phyloP scores from a whole-genome alignment of 2,329 filamentous ascomycete genomes.

The Parastagonospora avenae region DNA sequence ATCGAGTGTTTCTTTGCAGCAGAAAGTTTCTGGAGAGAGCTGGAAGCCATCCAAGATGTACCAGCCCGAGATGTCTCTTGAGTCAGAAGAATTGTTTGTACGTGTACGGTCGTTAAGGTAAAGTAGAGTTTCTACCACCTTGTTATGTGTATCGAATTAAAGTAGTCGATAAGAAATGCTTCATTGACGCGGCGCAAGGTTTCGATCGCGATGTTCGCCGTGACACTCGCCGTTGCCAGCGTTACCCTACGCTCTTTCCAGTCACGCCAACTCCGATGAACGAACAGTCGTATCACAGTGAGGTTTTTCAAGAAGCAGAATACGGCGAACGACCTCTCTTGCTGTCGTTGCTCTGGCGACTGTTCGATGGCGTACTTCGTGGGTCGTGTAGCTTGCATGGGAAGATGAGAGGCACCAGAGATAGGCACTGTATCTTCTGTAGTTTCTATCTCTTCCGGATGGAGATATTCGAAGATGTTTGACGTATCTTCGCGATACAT shows the following conservation, averaged over 20 bases:
- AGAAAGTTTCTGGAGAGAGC: no score
- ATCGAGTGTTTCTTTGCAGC: no score
- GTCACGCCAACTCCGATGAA: constrained; percentile 35
- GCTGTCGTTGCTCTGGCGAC: background rate
- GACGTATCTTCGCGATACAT: background rate
- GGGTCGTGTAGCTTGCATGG: background rate
- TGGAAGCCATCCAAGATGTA: no score
- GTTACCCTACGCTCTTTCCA: constrained; percentile 18
- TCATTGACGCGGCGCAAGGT: background rate
- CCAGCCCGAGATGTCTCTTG: no score
- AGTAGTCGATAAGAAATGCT: background rate
- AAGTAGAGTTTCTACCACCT: background rate
- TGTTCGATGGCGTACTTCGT: background rate
- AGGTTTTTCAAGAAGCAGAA: constrained; percentile 41
- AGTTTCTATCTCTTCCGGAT: background rate
- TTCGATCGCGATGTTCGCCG: background rate
- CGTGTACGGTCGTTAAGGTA: no score
- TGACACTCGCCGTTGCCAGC: background rate
- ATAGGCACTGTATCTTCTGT: background rate
- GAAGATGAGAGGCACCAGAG: background rate
- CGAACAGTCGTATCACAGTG: constrained; percentile 36
- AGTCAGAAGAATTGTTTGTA: no score
- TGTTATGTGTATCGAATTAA: background rate
- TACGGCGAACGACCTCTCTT: constrained; percentile 13
- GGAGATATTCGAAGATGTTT: background rate